Evolutionary conservation across 495 filamentous ascomycete species (phyloP), one percentile per base, ranked within the genome.

Genomic region (Penicillium malachiteum): DNA sequence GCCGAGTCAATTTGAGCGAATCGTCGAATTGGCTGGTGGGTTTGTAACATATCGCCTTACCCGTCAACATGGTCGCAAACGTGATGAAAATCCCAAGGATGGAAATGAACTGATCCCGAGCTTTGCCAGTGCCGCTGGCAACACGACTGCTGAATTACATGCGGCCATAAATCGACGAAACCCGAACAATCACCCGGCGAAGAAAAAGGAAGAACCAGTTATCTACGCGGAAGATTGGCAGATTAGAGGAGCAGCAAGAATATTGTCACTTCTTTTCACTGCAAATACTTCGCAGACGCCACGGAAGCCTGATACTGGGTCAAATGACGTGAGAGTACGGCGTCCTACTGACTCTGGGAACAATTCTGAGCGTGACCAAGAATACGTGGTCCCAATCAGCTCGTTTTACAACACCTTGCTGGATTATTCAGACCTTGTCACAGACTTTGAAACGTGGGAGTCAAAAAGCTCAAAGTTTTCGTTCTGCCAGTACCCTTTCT

Each of bases 401-500:
- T 83, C 87, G 47, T 97, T 96, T 62, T 97, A 97, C 70, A 93
- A 90, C 57, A 88, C 87, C 4, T 63, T 95, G 39, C 76, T 96
- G 3, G 92, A 97, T 66, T 92, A 90, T 62, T 82, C 87, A 2
- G 90, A 96, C 64, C 81, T 97, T 2, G 82, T 96, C 54, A 84
- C 86, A 1, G 92, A 97, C 71, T 97, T 94, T 63, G 90, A 96
- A 63, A 78, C 79, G 14, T 97, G 93, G 93, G 92, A 96, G 69
- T 80, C 83, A 13, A 85, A 77, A 59, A 77, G 81, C 44, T 81
- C 82, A 1, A 88, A 83, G 56, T 96, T 97, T 61, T 83, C 91
- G 4, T 96, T 97, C 66, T 97, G 92, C 64, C 91, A 96, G 64
- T 96, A 93, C 63, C 92, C 92, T 3, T 96, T 96, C 71, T 89